Conservation (phyloP, 139 green algal genomes). For the Desmodesmus armatus region DNA sequence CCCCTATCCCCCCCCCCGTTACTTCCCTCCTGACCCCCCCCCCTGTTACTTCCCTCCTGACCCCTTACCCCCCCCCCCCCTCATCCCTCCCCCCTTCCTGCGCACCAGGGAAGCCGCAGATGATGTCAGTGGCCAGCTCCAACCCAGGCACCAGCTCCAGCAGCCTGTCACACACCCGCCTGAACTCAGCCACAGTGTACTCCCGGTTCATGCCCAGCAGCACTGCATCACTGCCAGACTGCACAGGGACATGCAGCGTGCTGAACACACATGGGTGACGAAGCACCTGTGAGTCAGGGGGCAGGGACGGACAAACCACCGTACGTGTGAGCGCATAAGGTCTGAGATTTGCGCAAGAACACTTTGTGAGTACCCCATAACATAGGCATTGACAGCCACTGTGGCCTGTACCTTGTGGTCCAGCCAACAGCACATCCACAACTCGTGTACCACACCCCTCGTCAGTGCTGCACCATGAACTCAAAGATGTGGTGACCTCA, state of each 20-base stretch:
- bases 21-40: too few species aligned
- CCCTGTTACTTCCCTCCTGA: too few species aligned
- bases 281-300: slow-evolving; percentile 50
- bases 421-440: not conserved
- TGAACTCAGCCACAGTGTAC: slow-evolving; percentile 88
- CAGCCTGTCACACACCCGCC: slow-evolving; percentile 82
- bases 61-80: too few species aligned
- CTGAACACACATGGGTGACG: slow-evolving; percentile 84
- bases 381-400: not conserved
- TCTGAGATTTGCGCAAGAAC: too few species aligned
- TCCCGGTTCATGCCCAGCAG: slow-evolving; percentile 92
- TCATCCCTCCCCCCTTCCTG: too few species aligned
- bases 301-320: too few species aligned
- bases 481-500: too few species aligned
- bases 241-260: slow-evolving; percentile 95
- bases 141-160: slow-evolving; percentile 73
- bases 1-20: too few species aligned
- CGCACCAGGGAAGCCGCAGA: slow-evolving; percentile 75
- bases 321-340: too few species aligned
- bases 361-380: too few species aligned
- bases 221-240: slow-evolving; percentile 85
- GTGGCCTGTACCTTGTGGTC: not conserved
- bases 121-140: slow-evolving; percentile 96
- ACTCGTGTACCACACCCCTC: too few species aligned
- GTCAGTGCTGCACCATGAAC: too few species aligned